Evolutionary conservation across 1,139 yeast species (phyloP).

Genomic region (Zygoascus meyerae): DNA sequence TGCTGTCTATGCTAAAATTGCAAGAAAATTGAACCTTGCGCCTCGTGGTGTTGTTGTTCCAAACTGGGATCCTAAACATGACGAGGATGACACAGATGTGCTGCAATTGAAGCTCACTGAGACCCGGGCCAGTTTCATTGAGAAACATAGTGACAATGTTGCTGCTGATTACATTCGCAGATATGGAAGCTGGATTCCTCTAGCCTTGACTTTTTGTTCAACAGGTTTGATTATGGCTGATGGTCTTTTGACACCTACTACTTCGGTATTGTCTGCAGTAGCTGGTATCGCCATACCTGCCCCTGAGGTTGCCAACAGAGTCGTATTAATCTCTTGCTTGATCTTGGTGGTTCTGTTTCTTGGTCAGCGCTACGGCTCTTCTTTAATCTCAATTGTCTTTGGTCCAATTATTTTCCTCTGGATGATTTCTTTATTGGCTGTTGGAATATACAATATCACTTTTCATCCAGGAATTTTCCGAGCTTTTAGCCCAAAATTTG

Average conservation of each 20-base stretch:
- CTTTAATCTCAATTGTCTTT: constrained; percentile 32
- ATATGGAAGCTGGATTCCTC: constrained; percentile 4
- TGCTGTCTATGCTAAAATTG: constrained; percentile 54
- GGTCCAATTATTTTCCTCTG: constrained; percentile 52
- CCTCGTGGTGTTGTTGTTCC: constrained; percentile 7
- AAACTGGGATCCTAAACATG: constrained; percentile 4
- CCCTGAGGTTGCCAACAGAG: constrained; percentile 36
- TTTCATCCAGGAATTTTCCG: constrained; percentile 43
- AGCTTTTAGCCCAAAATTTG: constrained; percentile 49
- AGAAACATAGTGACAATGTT: constrained; percentile 1
- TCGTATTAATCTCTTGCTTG: constrained; percentile 41
- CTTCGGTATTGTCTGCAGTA: constrained; percentile 50
- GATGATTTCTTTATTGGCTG: constrained; percentile 42
- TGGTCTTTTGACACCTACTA: constrained; percentile 57
- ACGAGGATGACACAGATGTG: constrained; percentile 1
- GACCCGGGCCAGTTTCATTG: constrained; percentile 7
- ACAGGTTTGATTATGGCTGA: constrained; percentile 46
- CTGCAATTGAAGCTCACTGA: constrained; percentile 6
- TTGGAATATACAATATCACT: constrained; percentile 45
- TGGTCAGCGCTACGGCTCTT: constrained; percentile 44
- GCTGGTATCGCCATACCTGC: constrained; percentile 41
- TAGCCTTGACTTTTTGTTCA: constrained; percentile 6
- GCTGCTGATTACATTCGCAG: background rate
- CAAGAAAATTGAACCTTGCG: constrained; percentile 42
- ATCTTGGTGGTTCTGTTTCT: constrained; percentile 42